These are phyloP conservation scores for Claviceps humidiphila DNA, from an alignment of 2,329 filamentous ascomycete species.

Conservation along the genomic window DNA sequence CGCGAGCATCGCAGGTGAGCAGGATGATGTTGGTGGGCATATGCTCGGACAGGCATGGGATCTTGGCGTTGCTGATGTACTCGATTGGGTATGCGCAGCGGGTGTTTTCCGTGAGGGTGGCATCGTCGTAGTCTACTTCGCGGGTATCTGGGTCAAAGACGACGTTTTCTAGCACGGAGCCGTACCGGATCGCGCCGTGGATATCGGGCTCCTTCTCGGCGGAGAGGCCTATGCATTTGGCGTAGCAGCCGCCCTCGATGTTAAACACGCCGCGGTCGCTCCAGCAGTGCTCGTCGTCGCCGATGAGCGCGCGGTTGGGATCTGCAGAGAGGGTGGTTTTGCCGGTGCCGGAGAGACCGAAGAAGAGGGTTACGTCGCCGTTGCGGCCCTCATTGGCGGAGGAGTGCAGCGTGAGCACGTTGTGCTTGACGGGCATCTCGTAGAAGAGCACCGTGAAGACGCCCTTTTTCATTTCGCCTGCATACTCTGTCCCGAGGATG, in stretches of 20 bases:
- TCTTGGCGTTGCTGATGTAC: slow-evolving; percentile 98
- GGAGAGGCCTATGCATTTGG: slow-evolving; percentile 94
- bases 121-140: slow-evolving; percentile 88
- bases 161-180: slow-evolving; percentile 95
- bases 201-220: slow-evolving; percentile 99
- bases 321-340: slow-evolving; percentile 98
- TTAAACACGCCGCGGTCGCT: slow-evolving; percentile 95
- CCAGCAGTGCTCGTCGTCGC: slow-evolving; percentile 99
- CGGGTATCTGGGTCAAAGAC: slow-evolving; percentile 89
- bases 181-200: slow-evolving; percentile 88
- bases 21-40: slow-evolving; percentile 97
- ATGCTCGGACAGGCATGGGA: slow-evolving; percentile 75
- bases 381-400: slow-evolving; percentile 93
- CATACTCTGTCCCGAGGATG: slow-evolving; percentile 97
- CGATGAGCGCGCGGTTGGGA: slow-evolving; percentile 89
- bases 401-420: slow-evolving; percentile 94
- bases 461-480: slow-evolving; percentile 75
- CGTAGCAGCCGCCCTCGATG: slow-evolving; percentile 98
- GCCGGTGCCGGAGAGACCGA: slow-evolving; percentile 93
- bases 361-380: slow-evolving; percentile 97
- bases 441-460: slow-evolving; percentile 99
- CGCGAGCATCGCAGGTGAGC: slow-evolving; percentile 92
- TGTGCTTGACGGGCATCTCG: slow-evolving; percentile 99
- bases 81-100: slow-evolving; percentile 98
- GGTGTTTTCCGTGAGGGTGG: slow-evolving; percentile 94